Evolutionary conservation across 768 basidiomycete species (phyloP).

Genomic region (Auriculariales sp.): DNA sequence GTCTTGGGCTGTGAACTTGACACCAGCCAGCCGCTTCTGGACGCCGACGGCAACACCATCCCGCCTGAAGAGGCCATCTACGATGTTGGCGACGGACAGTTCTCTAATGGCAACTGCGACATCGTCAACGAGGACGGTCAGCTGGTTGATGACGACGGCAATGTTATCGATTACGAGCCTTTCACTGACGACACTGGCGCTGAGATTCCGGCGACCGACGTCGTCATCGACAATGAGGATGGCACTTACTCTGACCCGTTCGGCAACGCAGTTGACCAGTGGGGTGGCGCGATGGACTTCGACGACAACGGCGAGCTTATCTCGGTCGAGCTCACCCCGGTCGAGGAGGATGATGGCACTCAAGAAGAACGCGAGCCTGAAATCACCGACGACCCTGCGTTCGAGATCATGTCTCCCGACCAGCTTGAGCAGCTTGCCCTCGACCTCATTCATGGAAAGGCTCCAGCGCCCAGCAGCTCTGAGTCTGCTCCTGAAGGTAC

Average conservation of each 20-base stretch:
- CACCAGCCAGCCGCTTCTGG: neutral
- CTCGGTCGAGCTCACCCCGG: neutral
- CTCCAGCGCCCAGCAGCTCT: too few species aligned
- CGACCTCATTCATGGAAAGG: neutral
- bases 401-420: neutral
- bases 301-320: neutral
- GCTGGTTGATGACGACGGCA: neutral
- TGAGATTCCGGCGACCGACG: neutral
- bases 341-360: neutral
- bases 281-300: neutral
- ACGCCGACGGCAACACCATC: neutral
- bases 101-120: neutral
- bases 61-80: neutral
- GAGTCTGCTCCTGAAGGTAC: too few species aligned
- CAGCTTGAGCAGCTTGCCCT: neutral
- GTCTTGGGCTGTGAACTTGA: neutral
- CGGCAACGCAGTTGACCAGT: neutral
- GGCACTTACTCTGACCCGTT: neutral
- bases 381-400: neutral
- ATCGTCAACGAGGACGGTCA: neutral
- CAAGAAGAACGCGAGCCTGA: neutral
- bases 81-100: neutral
- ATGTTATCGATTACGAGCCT: neutral
- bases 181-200: neutral
- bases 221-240: neutral